Evolutionary conservation across 768 basidiomycete species (phyloP).

Genomic region (Calvatia gigantea): DNA sequence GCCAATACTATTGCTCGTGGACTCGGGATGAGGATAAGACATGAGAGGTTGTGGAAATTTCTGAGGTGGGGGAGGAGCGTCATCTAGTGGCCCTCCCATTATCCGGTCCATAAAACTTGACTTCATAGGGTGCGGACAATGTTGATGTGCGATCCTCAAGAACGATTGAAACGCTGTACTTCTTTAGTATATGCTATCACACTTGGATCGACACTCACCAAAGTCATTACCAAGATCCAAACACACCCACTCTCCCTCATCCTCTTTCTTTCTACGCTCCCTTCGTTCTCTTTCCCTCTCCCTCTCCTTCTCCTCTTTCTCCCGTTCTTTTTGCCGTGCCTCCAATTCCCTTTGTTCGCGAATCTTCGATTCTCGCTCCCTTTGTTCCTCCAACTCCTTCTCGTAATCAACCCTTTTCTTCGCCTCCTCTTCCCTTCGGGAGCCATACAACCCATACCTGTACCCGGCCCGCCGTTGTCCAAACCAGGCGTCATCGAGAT

Average conservation of each 20-base stretch:
- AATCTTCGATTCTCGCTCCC: background rate
- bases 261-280: conserved; percentile 19
- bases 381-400: background rate
- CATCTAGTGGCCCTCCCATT: background rate
- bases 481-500: conserved; percentile 8
- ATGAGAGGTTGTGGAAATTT: background rate
- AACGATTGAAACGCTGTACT: conserved; percentile 1
- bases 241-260: conserved; percentile 46
- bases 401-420: background rate
- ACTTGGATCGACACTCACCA: conserved; percentile 24
- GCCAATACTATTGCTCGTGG: background rate
- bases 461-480: conserved; percentile 10
- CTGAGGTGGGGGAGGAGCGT: conserved; percentile 4
- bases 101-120: conserved; percentile 6
- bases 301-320: conserved; percentile 3
- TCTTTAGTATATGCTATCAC: background rate
- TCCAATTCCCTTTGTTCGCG: background rate
- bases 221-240: conserved; percentile 48
- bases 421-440: background rate
- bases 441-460: conserved; percentile 13
- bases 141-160: conserved; percentile 38
- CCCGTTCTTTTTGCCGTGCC: background rate
- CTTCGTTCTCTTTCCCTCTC: conserved; percentile 2
- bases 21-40: background rate
- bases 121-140: conserved; percentile 52